Percentiles rank a stretch among this genome's conserved stretches.
Conservation (phyloP, 2,329 filamentous ascomycete species). For the Pestalotiopsis sp. region DNA sequence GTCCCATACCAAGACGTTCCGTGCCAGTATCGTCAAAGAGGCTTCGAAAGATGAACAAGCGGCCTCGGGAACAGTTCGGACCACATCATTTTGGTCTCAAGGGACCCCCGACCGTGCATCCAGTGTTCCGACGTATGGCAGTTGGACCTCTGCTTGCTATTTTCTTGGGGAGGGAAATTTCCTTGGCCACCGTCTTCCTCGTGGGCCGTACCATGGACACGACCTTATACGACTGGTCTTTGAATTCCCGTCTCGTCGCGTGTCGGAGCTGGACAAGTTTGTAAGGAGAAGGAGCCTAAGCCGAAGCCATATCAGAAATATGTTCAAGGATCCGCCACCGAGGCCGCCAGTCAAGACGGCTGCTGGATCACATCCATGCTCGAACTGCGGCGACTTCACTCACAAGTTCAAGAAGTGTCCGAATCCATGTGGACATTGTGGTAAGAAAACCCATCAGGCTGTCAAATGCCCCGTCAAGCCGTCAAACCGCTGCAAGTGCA, state of each 20-base stretch:
- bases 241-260: constrained; percentile 27
- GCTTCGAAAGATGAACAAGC: not conserved
- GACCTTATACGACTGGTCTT: constrained; percentile 13
- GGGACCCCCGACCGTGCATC: constrained; percentile 17
- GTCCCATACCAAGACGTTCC: not conserved
- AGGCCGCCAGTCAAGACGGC: not conserved
- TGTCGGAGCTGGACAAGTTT: constrained; percentile 33
- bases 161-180: not conserved
- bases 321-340: constrained; percentile 31
- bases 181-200: not conserved
- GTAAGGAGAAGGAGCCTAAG: constrained; percentile 38
- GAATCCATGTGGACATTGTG: constrained; percentile 37
- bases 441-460: constrained; percentile 29
- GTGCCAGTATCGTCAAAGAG: too few relatives aligned
- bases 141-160: constrained; percentile 17
- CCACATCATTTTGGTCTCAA: constrained; percentile 8
- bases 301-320: constrained; percentile 35
- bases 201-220: not conserved
- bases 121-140: constrained; percentile 20
- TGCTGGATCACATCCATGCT: constrained; percentile 19
- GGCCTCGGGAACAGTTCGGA: not conserved
- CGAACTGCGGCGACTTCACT: constrained; percentile 31
- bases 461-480: constrained; percentile 31
- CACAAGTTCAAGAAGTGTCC: constrained; percentile 30
- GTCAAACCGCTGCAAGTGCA: constrained; percentile 41